Evolutionary conservation across 2,329 filamentous ascomycete species (phyloP), one percentile per base, ranked within the genome.

Genomic region (Venturiaceae sp.): DNA sequence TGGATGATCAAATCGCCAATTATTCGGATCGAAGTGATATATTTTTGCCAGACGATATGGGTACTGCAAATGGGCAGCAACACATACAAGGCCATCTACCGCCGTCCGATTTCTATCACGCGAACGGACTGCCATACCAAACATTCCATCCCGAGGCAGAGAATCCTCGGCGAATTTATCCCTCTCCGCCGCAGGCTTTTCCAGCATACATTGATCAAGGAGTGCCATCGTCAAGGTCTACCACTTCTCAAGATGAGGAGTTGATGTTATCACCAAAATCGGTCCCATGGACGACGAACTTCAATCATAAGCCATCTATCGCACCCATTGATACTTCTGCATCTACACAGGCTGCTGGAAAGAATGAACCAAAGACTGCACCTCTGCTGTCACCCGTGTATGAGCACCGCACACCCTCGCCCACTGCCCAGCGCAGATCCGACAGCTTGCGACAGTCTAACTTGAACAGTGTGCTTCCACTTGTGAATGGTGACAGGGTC

Each of bases 381-480:
- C 75, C 76, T 4, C 62, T 79, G 23, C 76, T 92, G 2, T 91
- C 88, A 0, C 88, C 88, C 0, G 87, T 91, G 0, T 87, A 86
- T 57, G 88, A 91, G 72, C 80, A 82, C 5, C 79, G 81, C n/a
- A 87, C 85, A 0, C 85, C 87, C 2, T 89, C 87, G 1, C 86
- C 87, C 1, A 86, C 79, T 3, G 75, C 80, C 13, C 74, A 75
- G 58, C 78, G 85, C 58, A 83, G 79, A 53, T 73, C 78, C 54
- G 82, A 84, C 3, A 59, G 63, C 34, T 16, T 46, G 3, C 30
- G 58, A 5, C 64, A 64, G 41, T 52, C 60, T 32, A 61, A 36
- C 44, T 54, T 52, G 39, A 62, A 50, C 65, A 65, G 60, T 61
- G 62, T 58, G 63, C 66, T 47, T 64, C 65, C 32, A 64, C 65